A percentile compares a stretch with the other conserved stretches of the same genome.
phyloP scores from a whole-genome alignment of 805 yeast genomes.

The Metschnikowia peoriensis region DNA sequence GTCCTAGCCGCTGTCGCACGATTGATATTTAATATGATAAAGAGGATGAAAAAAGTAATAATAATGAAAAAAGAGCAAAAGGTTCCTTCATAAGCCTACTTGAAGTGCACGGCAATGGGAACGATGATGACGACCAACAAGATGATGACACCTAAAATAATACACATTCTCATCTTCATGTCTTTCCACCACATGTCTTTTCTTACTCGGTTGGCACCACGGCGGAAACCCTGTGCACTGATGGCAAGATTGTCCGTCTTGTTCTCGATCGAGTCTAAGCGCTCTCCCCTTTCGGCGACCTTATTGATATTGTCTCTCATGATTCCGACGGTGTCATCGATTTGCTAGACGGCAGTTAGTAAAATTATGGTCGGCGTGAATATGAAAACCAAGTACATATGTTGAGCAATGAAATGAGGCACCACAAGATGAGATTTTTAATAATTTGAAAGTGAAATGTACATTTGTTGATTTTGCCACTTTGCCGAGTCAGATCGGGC shows the following conservation, averaged over 20 bases:
- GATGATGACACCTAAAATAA: constrained; percentile 73
- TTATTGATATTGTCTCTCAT: constrained; percentile 97
- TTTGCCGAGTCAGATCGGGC: too few species aligned
- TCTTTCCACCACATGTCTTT: constrained; percentile 99
- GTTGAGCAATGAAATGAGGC: background rate
- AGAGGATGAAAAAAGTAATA: background rate
- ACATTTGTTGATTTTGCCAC: too few species aligned
- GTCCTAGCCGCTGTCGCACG: too few species aligned
- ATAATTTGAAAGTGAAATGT: too few species aligned
- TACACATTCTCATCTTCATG: constrained; percentile 91
- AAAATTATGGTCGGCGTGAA: constrained; percentile 3
- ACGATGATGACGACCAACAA: constrained; percentile 85
- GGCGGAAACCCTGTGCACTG: constrained; percentile 90
- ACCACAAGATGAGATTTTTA: background rate
- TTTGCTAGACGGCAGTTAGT: constrained; percentile 52
- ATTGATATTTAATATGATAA: too few species aligned
- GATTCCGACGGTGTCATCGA: constrained; percentile 93
- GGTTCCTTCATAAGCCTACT: constrained; percentile 17
- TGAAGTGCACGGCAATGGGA: constrained; percentile 89
- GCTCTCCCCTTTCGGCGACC: constrained; percentile 93
- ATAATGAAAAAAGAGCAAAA: background rate
- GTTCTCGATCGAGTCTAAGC: constrained; percentile 86
- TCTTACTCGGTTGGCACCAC: constrained; percentile 96
- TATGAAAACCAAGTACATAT: too few species aligned
- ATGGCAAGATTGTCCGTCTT: constrained; percentile 91